Conservation (phyloP, 345 rosid species). For the Syzygium jambos region DNA sequence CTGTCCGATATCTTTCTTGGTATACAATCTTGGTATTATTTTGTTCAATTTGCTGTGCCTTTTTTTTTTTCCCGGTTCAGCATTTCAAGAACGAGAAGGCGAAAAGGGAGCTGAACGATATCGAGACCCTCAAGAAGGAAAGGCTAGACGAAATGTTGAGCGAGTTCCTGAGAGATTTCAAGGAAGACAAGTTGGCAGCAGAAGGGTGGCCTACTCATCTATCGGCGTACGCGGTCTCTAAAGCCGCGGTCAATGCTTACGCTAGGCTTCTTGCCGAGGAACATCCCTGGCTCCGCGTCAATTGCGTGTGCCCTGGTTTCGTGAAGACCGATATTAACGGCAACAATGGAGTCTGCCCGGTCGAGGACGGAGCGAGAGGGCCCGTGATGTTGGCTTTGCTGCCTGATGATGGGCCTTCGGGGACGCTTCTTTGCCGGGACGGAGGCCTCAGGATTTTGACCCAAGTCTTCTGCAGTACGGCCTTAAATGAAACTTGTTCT, state of each 20-base stretch:
- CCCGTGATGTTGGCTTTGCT: constrained; percentile 10
- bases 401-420: background rate
- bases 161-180: constrained; percentile 1
- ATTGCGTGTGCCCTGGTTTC: background rate
- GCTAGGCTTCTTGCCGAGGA: background rate
- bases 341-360: background rate
- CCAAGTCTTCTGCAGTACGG: background rate
- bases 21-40: background rate
- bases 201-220: background rate
- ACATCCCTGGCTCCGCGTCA: background rate
- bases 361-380: constrained; percentile 7
- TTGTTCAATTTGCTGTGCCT: background rate
- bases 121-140: background rate
- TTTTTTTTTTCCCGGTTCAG: background rate
- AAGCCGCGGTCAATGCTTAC: background rate
- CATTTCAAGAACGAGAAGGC: background rate
- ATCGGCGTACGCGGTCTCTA: background rate
- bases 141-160: constrained; percentile 8
- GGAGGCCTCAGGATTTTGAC: background rate
- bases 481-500: background rate
- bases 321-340: background rate
- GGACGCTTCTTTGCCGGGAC: background rate
- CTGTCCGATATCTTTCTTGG: background rate
- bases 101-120: background rate
- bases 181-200: background rate